Evolutionary conservation across 2,329 filamentous ascomycete species (phyloP).

Genomic region (Penicillium brasilianum): DNA sequence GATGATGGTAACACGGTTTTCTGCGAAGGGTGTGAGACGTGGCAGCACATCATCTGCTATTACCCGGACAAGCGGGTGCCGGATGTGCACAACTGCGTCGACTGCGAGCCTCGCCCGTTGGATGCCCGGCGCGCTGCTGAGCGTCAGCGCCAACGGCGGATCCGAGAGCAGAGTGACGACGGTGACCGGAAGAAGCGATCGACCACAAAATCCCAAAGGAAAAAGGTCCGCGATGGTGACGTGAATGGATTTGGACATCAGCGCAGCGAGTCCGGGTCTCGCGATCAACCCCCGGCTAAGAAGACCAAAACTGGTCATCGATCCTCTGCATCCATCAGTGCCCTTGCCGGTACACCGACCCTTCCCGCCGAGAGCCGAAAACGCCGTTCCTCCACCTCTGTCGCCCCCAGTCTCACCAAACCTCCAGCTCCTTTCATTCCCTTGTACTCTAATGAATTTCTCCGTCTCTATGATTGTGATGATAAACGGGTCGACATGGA

Average conservation of each 20-base stretch:
- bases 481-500: slow-evolving; percentile 62
- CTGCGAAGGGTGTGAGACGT: slow-evolving; percentile 93
- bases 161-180: slow-evolving; percentile 63
- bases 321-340: slow-evolving; percentile 74
- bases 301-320: slow-evolving; percentile 83
- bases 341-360: slow-evolving; percentile 68
- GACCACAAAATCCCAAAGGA: slow-evolving; percentile 82
- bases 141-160: slow-evolving; percentile 68
- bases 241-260: slow-evolving; percentile 59
- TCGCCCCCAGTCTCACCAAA: slow-evolving; percentile 75
- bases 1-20: slow-evolving; percentile 98
- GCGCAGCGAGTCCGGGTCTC: slow-evolving; percentile 60
- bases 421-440: slow-evolving; percentile 63
- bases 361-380: slow-evolving; percentile 67
- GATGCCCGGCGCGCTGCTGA: slow-evolving; percentile 77
- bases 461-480: slow-evolving; percentile 72
- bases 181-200: slow-evolving; percentile 77
- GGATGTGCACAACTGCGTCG: slow-evolving; percentile 83
- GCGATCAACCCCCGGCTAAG: slow-evolving; percentile 67
- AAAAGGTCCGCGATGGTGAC: slow-evolving; percentile 73
- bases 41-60: slow-evolving; percentile 98
- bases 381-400: slow-evolving; percentile 61
- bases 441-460: slow-evolving; percentile 76
- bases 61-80: slow-evolving; percentile 78
- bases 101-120: slow-evolving; percentile 79